Percentiles rank a stretch among this genome's conserved stretches.
Evolutionary conservation across 305 asterid genomes (phyloP).

Genomic region (Fraxinus floribunda): DNA sequence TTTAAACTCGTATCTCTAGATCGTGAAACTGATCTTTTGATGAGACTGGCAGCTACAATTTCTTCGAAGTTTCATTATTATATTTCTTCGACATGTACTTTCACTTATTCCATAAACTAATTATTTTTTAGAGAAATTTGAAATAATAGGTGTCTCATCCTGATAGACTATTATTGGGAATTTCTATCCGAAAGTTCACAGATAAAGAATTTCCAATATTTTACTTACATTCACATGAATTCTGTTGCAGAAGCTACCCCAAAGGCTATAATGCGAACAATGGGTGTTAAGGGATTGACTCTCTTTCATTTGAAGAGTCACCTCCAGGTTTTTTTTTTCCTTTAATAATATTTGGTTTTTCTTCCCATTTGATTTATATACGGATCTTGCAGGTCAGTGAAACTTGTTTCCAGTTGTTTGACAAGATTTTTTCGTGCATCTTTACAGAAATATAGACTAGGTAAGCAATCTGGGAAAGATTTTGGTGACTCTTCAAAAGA

Average conservation of each 20-base stretch:
- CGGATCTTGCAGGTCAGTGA: slow-evolving; percentile 10
- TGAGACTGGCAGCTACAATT: background rate
- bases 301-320: slow-evolving; percentile 89
- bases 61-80: background rate
- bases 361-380: background rate
- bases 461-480: slow-evolving; percentile 89
- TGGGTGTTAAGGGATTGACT: slow-evolving; percentile 90
- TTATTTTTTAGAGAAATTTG: background rate
- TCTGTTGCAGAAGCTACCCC: slow-evolving; percentile 80
- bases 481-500: slow-evolving; percentile 68
- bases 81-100: background rate
- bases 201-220: background rate
- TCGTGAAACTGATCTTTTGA: background rate
- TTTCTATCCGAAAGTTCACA: slow-evolving; percentile 8
- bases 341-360: background rate
- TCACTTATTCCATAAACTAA: background rate
- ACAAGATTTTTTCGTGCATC: slow-evolving; percentile 13
- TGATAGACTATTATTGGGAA: slow-evolving; percentile 1
- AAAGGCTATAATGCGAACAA: slow-evolving; percentile 80
- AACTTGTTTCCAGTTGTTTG: background rate
- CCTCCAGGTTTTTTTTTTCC: slow-evolving; percentile 61
- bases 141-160: background rate
- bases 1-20: background rate
- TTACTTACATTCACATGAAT: background rate
- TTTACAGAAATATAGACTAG: slow-evolving; percentile 79